Conservation (phyloP, 441 rosid genomes). For the Adansonia rubrostipa region DNA sequence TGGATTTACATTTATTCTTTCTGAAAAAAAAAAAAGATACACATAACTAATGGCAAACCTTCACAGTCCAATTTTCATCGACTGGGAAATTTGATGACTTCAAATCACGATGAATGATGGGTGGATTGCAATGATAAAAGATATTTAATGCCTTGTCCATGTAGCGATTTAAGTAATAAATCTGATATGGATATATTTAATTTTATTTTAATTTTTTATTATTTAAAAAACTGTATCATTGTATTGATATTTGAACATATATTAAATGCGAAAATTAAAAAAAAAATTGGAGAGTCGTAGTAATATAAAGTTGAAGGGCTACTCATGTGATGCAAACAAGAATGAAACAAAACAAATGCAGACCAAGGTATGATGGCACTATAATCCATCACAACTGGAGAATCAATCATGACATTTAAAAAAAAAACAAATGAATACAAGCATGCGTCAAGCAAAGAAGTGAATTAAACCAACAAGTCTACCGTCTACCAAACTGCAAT, state of each 20-base stretch:
- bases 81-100: slow-evolving; percentile 95
- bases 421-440: slow-evolving; percentile 10
- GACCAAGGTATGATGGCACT: not conserved
- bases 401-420: not conserved
- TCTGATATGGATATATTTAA: no score
- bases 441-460: not conserved
- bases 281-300: not conserved
- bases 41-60: slow-evolving; percentile 51
- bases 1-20: not conserved
- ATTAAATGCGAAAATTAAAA: no score
- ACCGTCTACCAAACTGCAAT: slow-evolving; percentile 13
- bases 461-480: not conserved
- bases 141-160: slow-evolving; percentile 96
- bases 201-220: not conserved
- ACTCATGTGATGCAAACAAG: not conserved
- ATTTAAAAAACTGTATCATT: no score
- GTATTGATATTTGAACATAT: no score
- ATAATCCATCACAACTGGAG: not conserved
- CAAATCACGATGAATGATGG: slow-evolving; percentile 92
- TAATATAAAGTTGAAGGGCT: not conserved
- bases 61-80: slow-evolving; percentile 90
- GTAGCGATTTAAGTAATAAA: slow-evolving; percentile 29
- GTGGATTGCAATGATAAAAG: slow-evolving; percentile 91
- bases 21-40: slow-evolving; percentile 13
- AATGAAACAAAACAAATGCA: not conserved